Evolutionary conservation across 192 early-diverging fungal genomes (phyloP), one percentile per base, ranked within the genome.

Genomic region (Fimicolochytrium jonesii): DNA sequence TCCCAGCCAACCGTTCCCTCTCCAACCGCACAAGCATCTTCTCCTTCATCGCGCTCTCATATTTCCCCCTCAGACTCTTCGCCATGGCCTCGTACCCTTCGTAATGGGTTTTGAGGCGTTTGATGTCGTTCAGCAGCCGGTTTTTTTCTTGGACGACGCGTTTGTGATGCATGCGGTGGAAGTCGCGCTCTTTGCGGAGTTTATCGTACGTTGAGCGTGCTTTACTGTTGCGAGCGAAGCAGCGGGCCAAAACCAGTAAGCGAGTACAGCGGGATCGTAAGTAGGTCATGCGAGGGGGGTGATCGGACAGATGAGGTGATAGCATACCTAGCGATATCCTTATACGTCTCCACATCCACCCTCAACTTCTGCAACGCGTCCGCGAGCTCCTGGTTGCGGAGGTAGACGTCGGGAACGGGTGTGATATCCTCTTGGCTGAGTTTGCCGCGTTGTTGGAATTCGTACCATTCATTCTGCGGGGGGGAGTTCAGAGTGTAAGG

Each of bases 111-210:
- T 80, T 79, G 17, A 83, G 66, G 31, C 76, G 65, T 57, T 79
- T 83, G 61, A 81, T 78, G 58, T 83, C 81, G 17, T 42, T 53
- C 23, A 77, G 68, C 35, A 82, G 55, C 6, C 68, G 58, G 36
- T 70, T 59, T 46, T 84, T 84, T 49, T 84, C 82, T 53, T 84
- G 82, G 23, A 80, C 77, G 18, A 82, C 79, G 25, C 82, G 69
- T 46, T 79, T 77, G 67, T 84, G 79, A 67, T 84, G 82, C 82
- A 84, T 82, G 6, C 79, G 57, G 59, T 82, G 79, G 52, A 81
- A 81, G 61, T 84, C 75, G 31, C 78, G 67, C 59, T 81, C 78
- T 63, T 84, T 81, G 6, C 77, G 64, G 2, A 82, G 71, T 47
- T 79, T 79, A 42, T 81, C 78, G 54, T 78, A 83, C 0, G 81